These are phyloP conservation scores for Beverwykella pulmonaria DNA, from an alignment of 495 filamentous ascomycete species.

Conservation along the genomic window DNA sequence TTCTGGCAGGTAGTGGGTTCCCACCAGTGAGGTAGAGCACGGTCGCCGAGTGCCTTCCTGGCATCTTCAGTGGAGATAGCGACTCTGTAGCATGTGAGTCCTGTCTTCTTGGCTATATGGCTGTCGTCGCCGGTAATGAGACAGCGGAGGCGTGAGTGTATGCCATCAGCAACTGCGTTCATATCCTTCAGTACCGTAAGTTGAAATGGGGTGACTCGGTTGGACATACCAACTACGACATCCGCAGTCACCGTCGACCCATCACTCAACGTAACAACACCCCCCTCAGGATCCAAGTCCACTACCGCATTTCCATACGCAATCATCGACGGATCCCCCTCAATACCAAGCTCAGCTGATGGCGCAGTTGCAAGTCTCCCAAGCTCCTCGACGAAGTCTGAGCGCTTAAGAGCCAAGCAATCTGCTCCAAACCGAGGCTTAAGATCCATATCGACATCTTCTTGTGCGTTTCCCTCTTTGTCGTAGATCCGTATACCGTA, in stretches of 20 bases:
- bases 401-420: conserved; percentile 3
- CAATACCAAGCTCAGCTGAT: not conserved
- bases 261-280: conserved; percentile 46
- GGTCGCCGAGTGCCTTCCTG: not conserved
- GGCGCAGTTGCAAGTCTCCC: conserved; percentile 8
- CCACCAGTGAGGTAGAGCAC: conserved; percentile 14
- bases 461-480: not conserved
- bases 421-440: conserved; percentile 14
- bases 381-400: conserved; percentile 15
- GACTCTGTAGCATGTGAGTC: conserved; percentile 12
- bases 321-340: conserved; percentile 44
- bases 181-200: not conserved
- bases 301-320: conserved; percentile 37
- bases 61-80: conserved; percentile 7
- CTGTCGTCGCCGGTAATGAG: not conserved
- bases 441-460: conserved; percentile 18
- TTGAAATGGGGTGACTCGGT: not conserved
- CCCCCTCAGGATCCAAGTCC: conserved; percentile 47
- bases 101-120: not conserved
- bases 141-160: conserved; percentile 45
- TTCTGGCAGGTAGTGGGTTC: not conserved
- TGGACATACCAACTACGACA: conserved; percentile 41
- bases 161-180: conserved; percentile 52
- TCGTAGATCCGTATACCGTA: conserved; percentile 1
- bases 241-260: conserved; percentile 45